These are phyloP conservation scores for Chalara sp. DNA, from an alignment of 2,329 filamentous ascomycete species.

Conservation along the genomic window DNA sequence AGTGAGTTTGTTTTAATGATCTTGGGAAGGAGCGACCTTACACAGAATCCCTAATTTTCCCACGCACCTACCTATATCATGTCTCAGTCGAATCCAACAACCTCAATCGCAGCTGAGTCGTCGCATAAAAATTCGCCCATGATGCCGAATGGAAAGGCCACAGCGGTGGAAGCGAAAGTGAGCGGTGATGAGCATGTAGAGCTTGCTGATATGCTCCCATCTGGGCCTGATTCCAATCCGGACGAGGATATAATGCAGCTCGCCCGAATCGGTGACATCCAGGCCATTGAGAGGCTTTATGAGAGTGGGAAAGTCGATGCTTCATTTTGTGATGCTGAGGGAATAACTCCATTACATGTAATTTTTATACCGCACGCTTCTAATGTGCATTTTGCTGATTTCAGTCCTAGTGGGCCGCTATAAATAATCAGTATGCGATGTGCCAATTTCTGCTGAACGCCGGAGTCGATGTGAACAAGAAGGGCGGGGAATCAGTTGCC, in stretches of 20 bases:
- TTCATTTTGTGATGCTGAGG: constrained; percentile 80
- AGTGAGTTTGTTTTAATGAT: no score
- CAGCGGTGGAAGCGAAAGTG: constrained; percentile 46
- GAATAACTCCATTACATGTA: constrained; percentile 94
- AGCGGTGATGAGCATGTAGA: constrained; percentile 34
- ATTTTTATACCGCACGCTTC: constrained; percentile 12
- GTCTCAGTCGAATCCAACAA: no score
- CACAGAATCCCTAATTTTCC: no score
- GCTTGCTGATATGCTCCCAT: constrained; percentile 23
- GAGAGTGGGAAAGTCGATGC: constrained; percentile 76
- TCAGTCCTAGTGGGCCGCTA: constrained; percentile 83
- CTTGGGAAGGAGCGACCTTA: no score
- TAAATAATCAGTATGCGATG: constrained; percentile 97
- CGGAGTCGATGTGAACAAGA: constrained; percentile 80
- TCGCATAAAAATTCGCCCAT: constrained; percentile 1
- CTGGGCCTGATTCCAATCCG: constrained; percentile 15
- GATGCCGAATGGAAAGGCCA: constrained; percentile 49
- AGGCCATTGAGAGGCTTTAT: constrained; percentile 83
- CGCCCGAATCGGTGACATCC: constrained; percentile 79
- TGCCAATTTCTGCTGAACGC: constrained; percentile 87
- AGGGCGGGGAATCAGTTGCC: constrained; percentile 90
- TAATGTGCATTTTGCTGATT: constrained; percentile 3
- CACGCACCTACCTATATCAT: no score
- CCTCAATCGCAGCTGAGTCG: no score
- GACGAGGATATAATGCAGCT: constrained; percentile 94